Evolutionary conservation across 352 stramenopile species (phyloP), one percentile per base, ranked within the genome.

Genomic region (Pilasporangium apinafurcum): DNA sequence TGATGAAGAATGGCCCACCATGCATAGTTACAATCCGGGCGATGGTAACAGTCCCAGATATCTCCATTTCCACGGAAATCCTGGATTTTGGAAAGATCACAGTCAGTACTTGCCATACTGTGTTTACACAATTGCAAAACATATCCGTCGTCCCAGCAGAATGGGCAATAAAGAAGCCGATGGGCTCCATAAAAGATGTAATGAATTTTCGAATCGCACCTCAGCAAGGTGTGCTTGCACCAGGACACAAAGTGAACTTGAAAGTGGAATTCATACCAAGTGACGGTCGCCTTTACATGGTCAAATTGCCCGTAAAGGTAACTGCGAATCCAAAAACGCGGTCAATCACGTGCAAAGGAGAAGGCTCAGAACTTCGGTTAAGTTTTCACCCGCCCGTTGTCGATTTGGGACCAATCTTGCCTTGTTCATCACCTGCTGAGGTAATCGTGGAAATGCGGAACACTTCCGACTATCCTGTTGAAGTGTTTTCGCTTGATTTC

Each of bases 101-200:
- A 4, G 68, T 98, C 0, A 91, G 92, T 16, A 85, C 80, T n/a
- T 85, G 68, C 16, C 85, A 90, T 42, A 92, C 69, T 1, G 80
- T 95, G 29, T 95, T 81, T 54, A 83, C 96, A 12, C 86, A 97
- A 50, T 51, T 98, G 3, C 70, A 94, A n/a, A 98, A 98, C 54
- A 59, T 70, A 7, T 89, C 85, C 0, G 82, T 68, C 8, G 88
- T 98, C 14, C 50, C 74, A 20, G 86, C 83, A 0, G 86, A 96
- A 33, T 98, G 93, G 93, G 64, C 71, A 5, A 80, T 97, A 28
- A 96, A 96, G 59, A 93, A 90, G 40, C 67, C 85, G 12, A 90
- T 95, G 59, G 83, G 83, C 1, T 87, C 78, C 5, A 65, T 74
- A 3, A 72, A 73, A 26, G 92, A 98, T 43, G 49, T 86, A 32